Conservation (phyloP, 257 asterid genomes). For the Solanum appendiculatum region DNA sequence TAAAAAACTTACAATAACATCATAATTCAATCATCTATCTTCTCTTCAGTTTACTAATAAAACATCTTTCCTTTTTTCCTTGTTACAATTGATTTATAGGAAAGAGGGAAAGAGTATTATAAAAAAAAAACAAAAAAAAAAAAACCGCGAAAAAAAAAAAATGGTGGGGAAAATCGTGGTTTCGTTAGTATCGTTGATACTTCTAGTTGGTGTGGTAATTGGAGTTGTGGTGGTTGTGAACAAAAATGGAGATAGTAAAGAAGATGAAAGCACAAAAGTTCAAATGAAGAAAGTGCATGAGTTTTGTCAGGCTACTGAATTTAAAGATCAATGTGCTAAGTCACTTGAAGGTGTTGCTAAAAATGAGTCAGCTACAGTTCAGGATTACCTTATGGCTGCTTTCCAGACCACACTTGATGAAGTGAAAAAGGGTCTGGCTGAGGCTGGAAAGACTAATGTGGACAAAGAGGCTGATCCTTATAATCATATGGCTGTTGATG, state of each 20-base stretch:
- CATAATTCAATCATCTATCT: neutral
- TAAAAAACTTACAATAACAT: neutral
- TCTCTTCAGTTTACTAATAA: neutral
- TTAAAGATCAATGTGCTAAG: conserved; percentile 38
- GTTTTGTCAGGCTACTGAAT: conserved; percentile 37
- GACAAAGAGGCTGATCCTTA: conserved; percentile 21
- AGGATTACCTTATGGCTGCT: conserved; percentile 45
- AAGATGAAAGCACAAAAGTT: neutral
- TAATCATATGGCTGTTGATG: conserved; percentile 34
- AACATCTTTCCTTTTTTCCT: conserved; percentile 5
- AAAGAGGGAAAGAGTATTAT: neutral
- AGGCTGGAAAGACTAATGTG: conserved; percentile 5
- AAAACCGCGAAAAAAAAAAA: neutral
- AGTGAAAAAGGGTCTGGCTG: conserved; percentile 22
- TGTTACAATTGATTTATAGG: neutral
- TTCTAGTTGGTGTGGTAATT: conserved; percentile 48
- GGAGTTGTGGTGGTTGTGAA: conserved; percentile 35
- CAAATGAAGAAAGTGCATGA: conserved; percentile 40
- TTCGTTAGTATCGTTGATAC: conserved; percentile 33
- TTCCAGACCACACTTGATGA: conserved; percentile 26
- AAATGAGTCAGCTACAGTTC: conserved; percentile 38
- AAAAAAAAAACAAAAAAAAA: neutral
- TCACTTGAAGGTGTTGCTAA: conserved; percentile 32
- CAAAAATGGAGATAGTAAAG: neutral
- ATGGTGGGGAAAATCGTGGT: conserved; percentile 35